Base-by-base conservation (phyloP, 2,329 filamentous ascomycete species). In the Dissoconium aciculare region DNA sequence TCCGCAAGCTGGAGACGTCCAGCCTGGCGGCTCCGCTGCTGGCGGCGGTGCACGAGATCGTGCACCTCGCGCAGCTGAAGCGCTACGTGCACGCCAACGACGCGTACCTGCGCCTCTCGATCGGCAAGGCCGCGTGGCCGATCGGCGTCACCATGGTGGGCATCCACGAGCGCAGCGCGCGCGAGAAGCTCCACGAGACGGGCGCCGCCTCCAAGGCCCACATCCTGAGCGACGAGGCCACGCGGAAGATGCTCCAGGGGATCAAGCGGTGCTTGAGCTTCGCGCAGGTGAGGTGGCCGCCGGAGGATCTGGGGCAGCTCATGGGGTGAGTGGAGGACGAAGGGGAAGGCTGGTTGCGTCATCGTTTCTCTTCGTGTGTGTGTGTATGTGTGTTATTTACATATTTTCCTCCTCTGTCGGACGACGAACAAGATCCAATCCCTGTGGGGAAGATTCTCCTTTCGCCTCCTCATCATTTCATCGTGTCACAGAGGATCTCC, bases 61-160 rank as follows among this genome's bases (percentile, higher is more conserved):
- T 94, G 16, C 70, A 80, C 48, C 80, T 84, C 15, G 83, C 87
- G 3, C 89, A 98, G 57, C 76, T 84, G 51, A 71, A 84, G 36
- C 73, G 82, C 40, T 98, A 98, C 51, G 87, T 98, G 27, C 81
- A 94, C 57, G 89, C 89, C 17, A 95, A 95, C 52, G 82, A 98
- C 53, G 85, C 83, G 0, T 98, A 98, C 55, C 63, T 98, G 37
- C 69, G 82, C 31, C 64, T 98, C 32, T 92, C 82, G 53, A 98
- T 98, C 50, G 54, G 53, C 11, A 57, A 57, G 35, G 52, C 53
- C 15, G 89, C 89, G 11, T 98, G 89, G 89, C 89, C 89, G 14
- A 98, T 98, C 50, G 89, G 89, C 58, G 89, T 98, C 23, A 98
- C 89, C 55, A 98, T 95, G 89, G 89, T 98, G 50, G 89, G 89